Percentiles rank a stretch among this genome's conserved stretches.
Conservation (phyloP, 768 basidiomycete genomes). For the Boletus tomentosulus region DNA sequence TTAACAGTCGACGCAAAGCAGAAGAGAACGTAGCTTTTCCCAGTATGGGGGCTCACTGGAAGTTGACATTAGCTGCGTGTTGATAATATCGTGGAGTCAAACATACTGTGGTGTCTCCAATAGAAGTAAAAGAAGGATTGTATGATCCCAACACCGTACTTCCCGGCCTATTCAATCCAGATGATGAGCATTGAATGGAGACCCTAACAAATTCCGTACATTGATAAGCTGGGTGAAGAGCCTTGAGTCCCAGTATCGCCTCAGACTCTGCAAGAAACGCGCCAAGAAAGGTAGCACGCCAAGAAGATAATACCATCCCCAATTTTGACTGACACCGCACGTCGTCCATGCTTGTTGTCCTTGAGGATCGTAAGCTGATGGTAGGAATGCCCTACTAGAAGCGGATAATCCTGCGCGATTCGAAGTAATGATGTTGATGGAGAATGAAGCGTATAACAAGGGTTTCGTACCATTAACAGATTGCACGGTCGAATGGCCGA, state of each 20-base stretch:
- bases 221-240: slow-evolving; percentile 82
- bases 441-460: background rate
- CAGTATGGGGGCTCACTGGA: slow-evolving; percentile 33
- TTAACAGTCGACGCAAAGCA: slow-evolving; percentile 59
- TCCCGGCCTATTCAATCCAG: slow-evolving; percentile 60
- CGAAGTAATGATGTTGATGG: background rate
- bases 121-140: slow-evolving; percentile 65
- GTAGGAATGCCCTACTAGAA: background rate
- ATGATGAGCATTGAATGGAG: background rate
- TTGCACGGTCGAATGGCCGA: background rate
- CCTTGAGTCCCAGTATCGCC: slow-evolving; percentile 79
- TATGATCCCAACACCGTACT: slow-evolving; percentile 69
- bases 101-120: slow-evolving; percentile 68
- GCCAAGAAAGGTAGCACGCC: slow-evolving; percentile 64
- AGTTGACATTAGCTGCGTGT: background rate
- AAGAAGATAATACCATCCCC: slow-evolving; percentile 61
- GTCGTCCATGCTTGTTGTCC: slow-evolving; percentile 47
- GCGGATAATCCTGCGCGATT: background rate
- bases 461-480: background rate
- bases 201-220: slow-evolving; percentile 39
- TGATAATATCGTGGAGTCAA: background rate
- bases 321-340: slow-evolving; percentile 42
- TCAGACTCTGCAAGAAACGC: slow-evolving; percentile 82
- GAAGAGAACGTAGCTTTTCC: slow-evolving; percentile 61
- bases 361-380: slow-evolving; percentile 9